Evolutionary conservation across 306 rosid species (phyloP), one percentile per base, ranked within the genome.

Genomic region (Lathyrus sativus): DNA sequence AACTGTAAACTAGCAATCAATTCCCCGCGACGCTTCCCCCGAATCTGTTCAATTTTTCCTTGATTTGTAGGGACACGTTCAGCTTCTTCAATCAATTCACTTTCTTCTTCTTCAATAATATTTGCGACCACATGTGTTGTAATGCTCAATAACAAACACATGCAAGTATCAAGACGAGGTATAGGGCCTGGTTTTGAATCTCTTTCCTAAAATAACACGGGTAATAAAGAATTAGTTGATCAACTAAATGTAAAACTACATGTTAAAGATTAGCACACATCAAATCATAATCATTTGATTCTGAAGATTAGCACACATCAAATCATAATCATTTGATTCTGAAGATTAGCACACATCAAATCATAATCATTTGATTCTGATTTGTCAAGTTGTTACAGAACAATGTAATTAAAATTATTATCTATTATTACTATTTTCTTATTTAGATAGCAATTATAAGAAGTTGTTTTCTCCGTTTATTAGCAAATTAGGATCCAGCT

Each of bases 31-130:
- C 86, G 72, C 85, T 76, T 84, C 71, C 89, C 91, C 42, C 62
- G 14, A 75, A 65, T 75, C 72, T 74, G 83, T 44, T 77, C 82
- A 43, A 88, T 89, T 67, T 74, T 85, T 70, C 77, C 80, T 75
- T 69, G 84, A 71, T 79, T 86, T 74, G 81, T 64, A 71, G 79
- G 80, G 71, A 77, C 70, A 44, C 67, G 65, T 38, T 88, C 87
- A 51, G 75, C 77, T 79, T 84, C 91, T 81, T 89, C 89, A 71
- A 82, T 71, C 78, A 85, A 68, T 74, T 86, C 82, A 65, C 86
- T 80, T 80, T 92, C 96, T 77, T 92, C 96, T 82, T 92, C 98
- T 75, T 92, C 98, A 53, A 90, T 71, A 67, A 92, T 81, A 60
- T 70, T 71, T 51, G 93, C 66, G 10, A 92, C 84, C 0, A 85